These are phyloP conservation scores for Tinospora cordifolia DNA, from an alignment of 164 flowering plant species.

Conservation along the genomic window DNA sequence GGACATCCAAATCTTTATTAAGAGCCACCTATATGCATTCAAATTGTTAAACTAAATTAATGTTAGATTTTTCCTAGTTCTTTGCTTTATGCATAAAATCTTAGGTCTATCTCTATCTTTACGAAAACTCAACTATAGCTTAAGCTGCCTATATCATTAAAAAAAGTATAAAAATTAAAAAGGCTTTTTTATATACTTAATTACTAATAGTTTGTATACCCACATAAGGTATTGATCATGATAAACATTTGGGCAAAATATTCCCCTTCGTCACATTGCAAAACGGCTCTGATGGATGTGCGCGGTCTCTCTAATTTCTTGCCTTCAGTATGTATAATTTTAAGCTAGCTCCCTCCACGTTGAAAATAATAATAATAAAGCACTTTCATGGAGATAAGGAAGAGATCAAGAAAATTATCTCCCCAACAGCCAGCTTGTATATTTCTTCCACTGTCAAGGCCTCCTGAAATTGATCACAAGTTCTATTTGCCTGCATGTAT, in stretches of 20 bases:
- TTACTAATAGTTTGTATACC: not conserved
- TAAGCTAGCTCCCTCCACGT: not conserved
- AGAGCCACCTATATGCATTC: too few relatives aligned
- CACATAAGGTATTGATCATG: not conserved
- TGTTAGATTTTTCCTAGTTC: too few relatives aligned
- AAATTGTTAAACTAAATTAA: too few relatives aligned
- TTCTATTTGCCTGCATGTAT: conserved; percentile 28
- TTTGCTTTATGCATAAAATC: too few relatives aligned
- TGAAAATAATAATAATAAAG: too few relatives aligned
- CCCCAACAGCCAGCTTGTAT: conserved; percentile 60
- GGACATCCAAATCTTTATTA: too few relatives aligned
- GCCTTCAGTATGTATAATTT: too few relatives aligned
- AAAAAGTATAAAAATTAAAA: not conserved
- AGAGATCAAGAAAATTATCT: conserved; percentile 49
- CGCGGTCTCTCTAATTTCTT: too few relatives aligned
- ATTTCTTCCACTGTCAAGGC: conserved; percentile 41
- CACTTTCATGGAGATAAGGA: conserved; percentile 17
- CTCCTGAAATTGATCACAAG: conserved; percentile 27
- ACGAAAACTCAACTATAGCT: not conserved
- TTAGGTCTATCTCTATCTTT: too few relatives aligned
- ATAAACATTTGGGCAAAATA: not conserved
- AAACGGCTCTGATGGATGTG: too few relatives aligned
- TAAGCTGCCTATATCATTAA: not conserved
- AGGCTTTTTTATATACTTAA: not conserved
- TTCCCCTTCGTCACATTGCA: not conserved